Evolutionary conservation across 331 rosid species (phyloP).

Genomic region (Arachis monticola): DNA sequence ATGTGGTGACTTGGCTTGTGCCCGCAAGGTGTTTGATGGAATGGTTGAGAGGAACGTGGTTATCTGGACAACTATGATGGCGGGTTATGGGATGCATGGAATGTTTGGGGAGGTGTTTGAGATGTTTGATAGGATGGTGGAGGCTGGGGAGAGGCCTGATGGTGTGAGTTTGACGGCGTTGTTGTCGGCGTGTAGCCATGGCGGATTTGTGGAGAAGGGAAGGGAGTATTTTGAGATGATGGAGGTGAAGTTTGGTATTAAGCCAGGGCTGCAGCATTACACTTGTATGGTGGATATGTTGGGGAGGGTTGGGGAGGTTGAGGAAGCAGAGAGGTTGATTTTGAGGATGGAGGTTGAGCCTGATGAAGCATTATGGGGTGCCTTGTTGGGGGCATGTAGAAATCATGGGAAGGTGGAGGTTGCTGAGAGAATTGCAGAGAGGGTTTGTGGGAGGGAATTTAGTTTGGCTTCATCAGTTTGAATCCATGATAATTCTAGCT

Average conservation of each 20-base stretch:
- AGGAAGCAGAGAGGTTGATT: constrained; percentile 69
- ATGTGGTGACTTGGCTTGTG: constrained; percentile 55
- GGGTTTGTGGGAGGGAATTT: constrained; percentile 38
- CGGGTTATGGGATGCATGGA: constrained; percentile 67
- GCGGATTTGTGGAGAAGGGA: constrained; percentile 65
- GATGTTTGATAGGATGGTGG: constrained; percentile 64
- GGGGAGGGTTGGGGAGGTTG: constrained; percentile 68
- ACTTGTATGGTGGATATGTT: constrained; percentile 85
- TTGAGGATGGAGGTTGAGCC: constrained; percentile 61
- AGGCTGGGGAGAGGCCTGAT: constrained; percentile 62
- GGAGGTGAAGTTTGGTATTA: constrained; percentile 54
- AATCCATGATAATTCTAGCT: not conserved
- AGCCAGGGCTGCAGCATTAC: constrained; percentile 61
- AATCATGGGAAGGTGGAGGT: constrained; percentile 69
- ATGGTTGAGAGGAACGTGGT: constrained; percentile 53
- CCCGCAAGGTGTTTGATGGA: constrained; percentile 64
- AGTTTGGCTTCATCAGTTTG: constrained; percentile 31
- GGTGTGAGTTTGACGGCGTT: constrained; percentile 53
- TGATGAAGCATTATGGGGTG: constrained; percentile 61
- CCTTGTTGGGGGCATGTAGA: constrained; percentile 68
- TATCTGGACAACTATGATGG: constrained; percentile 65
- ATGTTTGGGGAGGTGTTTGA: constrained; percentile 56
- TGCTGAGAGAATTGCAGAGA: constrained; percentile 63
- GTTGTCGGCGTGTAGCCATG: constrained; percentile 72
- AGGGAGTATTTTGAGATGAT: constrained; percentile 62